Base-by-base conservation (phyloP, 768 basidiomycete species). In the Tubosaeta sp. region DNA sequence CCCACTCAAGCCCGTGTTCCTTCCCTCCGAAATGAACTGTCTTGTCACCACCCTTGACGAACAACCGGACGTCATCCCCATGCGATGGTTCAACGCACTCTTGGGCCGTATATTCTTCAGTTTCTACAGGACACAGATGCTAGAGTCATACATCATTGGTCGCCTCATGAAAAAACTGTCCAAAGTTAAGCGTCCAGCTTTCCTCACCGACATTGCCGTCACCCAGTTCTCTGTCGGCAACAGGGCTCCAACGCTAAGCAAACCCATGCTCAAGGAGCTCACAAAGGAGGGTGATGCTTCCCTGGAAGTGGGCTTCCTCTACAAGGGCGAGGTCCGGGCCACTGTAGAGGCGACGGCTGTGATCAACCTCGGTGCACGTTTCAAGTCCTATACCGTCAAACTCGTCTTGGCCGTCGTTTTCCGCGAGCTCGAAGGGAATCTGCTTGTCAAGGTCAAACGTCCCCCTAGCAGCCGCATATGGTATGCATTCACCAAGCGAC, bases 221-320 rank as follows among this genome's bases (percentile, higher is more conserved):
- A 86, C 86, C 31, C 90, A 95, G 55, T 94, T 95, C 44, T 86
- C 88, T 35, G 86, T 96, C 44, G 95, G 95, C 10, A 82, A 83
- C 59, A 83, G 75, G 47, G 78, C 90, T 0, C 92, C 94, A 3
- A 87, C 87, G 56, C 78, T 98, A 55, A 91, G 87, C 76, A 95
- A 94, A 57, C 96, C 96, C 3, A 97, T 98, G 95, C 76, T 99
- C 49, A 98, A 98, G 72, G 93, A 97, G 61, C 82, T 97, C 48
- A 95, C 93, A 1, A 84, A 86, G 58, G 93, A 96, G 50, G 96
- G 96, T 16, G 90, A 95, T 57, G 92, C 93, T 0, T 79, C 90
- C 5, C 73, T 98, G 62, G 95, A 97, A 62, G 81, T 94, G 6
- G 86, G 88, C 55, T 69, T 95, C 22, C 76, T 75, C 12, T 94